These are phyloP conservation scores for Wickerhamiella slavikovae DNA, from an alignment of 805 yeast species.

Conservation along the genomic window DNA sequence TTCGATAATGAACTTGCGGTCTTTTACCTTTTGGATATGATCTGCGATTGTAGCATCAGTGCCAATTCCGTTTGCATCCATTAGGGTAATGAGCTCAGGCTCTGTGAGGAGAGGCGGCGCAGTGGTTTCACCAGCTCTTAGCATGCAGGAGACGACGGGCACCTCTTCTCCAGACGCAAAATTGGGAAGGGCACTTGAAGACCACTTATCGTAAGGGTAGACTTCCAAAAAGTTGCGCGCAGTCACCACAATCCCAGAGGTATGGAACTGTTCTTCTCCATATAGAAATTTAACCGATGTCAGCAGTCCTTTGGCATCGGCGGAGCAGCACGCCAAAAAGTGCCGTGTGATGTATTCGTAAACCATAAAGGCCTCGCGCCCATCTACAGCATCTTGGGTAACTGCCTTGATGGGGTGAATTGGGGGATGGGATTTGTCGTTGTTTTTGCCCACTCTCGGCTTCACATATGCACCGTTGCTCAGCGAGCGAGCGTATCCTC, in stretches of 20 bases:
- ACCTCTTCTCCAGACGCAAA: constrained; percentile 38
- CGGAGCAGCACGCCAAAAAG: constrained; percentile 79
- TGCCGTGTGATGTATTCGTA: constrained; percentile 75
- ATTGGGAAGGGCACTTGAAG: constrained; percentile 36
- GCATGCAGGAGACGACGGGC: constrained; percentile 31
- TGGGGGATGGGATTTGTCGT: constrained; percentile 97
- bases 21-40: constrained; percentile 65
- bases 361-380: constrained; percentile 37
- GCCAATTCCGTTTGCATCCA: constrained; percentile 96
- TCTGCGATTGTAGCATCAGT: constrained; percentile 99
- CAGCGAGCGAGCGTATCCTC: constrained; percentile 35
- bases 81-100: constrained; percentile 70
- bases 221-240: constrained; percentile 66
- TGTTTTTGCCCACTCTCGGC: constrained; percentile 67
- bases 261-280: constrained; percentile 55
- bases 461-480: constrained; percentile 27
- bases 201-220: constrained; percentile 67
- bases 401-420: constrained; percentile 56
- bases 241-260: constrained; percentile 54
- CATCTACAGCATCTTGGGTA: constrained; percentile 10
- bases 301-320: constrained; percentile 64
- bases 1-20: constrained; percentile 44
- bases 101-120: constrained; percentile 80
- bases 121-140: constrained; percentile 56
- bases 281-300: constrained; percentile 47